Base-by-base conservation (phyloP, 108 stramenopile genomes). In the Seminavis robusta region DNA sequence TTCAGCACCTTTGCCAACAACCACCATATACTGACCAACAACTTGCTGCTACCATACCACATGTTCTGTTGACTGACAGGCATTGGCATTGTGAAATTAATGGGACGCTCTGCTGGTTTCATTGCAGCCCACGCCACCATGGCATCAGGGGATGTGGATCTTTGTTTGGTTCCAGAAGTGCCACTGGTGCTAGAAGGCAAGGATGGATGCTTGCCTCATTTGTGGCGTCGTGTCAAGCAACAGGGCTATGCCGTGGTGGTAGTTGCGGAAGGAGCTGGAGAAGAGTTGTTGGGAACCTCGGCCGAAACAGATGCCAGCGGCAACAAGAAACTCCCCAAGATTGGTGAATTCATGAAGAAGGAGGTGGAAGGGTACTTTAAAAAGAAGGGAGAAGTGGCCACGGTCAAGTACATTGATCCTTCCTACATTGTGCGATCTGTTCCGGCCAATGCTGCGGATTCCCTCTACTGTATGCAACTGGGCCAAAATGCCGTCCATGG, bases 401-500 rank as follows among this genome's bases (percentile, higher is more conserved):
- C 73, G 4, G 57, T 90, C 26, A 85, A 86, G 47, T 92, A 90
- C 61, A 83, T 95, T 58, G 92, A 95, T 58, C 95, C 95, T 4
- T 86, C 83, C 15, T 95, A 95, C 69, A 90, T 84, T 70, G 81
- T 95, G 32, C 67, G 95, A 58, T 86, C 83, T 23, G 80, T 92
- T 17, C 76, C 90, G 2, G 91, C 95, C 4, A 93, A 88, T 27
- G 79, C 84, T 10, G 74, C 84, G 15, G 95, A 96, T 56, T 67
- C 79, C 32, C 59, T 92, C 23, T 91, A 91, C 59, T 94, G 95
- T 76, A 69, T 71, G 49, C 84, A 93, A 44, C 79, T 96, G n/a
- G 90, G 84, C 6, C 93, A 94, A 54, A 88, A 88, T 55, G 92
- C 92, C 15, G 95, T 94, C 11, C 90, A 96, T 56, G 95, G 88